phyloP scores from a whole-genome alignment of 2,329 filamentous ascomycete genomes.

The Cercospora nicotianae region DNA sequence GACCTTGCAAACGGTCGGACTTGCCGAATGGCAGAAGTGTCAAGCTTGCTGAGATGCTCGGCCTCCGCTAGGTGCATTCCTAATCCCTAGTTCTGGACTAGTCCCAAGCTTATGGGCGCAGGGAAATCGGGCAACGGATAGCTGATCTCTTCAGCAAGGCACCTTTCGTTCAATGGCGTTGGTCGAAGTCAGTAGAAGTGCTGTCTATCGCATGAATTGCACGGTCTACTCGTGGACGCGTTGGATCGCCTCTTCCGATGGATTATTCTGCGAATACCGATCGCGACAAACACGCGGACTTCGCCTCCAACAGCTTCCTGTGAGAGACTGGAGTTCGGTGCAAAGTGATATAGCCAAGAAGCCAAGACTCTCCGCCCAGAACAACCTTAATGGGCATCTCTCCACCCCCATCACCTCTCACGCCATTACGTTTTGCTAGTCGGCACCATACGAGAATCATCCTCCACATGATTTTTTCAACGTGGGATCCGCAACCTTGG shows the following conservation, averaged over 20 bases:
- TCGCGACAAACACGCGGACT: neutral
- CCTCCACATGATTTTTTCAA: neutral
- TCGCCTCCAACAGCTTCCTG: neutral
- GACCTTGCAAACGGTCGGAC: neutral
- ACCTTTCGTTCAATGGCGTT: neutral
- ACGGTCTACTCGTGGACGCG: neutral
- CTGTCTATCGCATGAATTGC: neutral
- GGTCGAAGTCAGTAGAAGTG: too few species aligned
- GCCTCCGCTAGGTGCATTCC: constrained; percentile 13
- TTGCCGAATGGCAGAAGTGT: constrained; percentile 5
- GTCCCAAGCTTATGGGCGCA: neutral
- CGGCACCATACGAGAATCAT: neutral
- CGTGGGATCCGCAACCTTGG: constrained; percentile 11
- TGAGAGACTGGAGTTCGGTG: neutral
- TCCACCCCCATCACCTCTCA: neutral
- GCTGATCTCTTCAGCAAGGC: neutral
- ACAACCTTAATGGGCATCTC: constrained; percentile 10
- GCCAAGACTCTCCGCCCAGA: constrained; percentile 11
- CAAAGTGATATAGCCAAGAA: constrained; percentile 16
- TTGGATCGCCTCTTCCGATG: neutral
- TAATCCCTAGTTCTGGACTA: constrained; percentile 12
- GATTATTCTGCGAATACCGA: too few species aligned
- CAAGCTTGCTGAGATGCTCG: constrained; percentile 20
- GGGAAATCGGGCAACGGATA: neutral
- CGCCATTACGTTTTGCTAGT: constrained; percentile 7